Conservation (phyloP, 2,329 filamentous ascomycete species). For the Phaeosphaeria sp. region DNA sequence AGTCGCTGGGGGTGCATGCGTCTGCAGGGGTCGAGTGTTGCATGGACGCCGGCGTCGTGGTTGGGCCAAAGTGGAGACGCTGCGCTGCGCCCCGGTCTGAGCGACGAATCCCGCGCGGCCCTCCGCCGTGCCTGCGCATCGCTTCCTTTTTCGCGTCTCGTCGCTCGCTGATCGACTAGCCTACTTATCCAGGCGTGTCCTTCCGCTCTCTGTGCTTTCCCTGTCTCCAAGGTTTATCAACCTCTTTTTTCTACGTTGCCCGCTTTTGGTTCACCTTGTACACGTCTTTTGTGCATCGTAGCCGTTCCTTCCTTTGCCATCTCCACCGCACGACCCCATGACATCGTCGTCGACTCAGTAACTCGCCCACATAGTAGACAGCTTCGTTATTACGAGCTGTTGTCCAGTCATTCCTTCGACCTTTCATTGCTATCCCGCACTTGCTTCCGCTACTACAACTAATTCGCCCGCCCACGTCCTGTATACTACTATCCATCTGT, state of each 20-base stretch:
- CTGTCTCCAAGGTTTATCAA: conserved; percentile 51
- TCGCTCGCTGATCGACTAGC: conserved; percentile 47
- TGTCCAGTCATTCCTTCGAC: conserved; percentile 51
- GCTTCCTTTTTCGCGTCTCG: conserved; percentile 52
- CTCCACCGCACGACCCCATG: conserved; percentile 38
- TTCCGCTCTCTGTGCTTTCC: conserved; percentile 45
- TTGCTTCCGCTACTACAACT: conserved; percentile 29
- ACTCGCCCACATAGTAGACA: conserved; percentile 48
- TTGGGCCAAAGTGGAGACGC: conserved; percentile 42
- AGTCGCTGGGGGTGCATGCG: conserved; percentile 46
- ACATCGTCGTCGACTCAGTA: conserved; percentile 37
- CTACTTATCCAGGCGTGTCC: conserved; percentile 50
- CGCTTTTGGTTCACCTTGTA: conserved; percentile 25
- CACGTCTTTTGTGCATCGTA: conserved; percentile 44
- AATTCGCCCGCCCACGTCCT: conserved; percentile 27
- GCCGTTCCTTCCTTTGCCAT: conserved; percentile 49
- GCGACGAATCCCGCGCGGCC: conserved; percentile 48
- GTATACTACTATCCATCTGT: conserved; percentile 17
- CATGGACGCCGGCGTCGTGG: conserved; percentile 41
- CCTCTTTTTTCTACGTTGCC: conserved; percentile 49
- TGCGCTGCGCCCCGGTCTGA: conserved; percentile 47
- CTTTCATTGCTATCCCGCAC: conserved; percentile 28
- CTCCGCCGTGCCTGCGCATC: conserved; percentile 50
- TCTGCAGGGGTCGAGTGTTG: conserved; percentile 39
- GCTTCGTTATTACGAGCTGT: conserved; percentile 48